phyloP scores from a whole-genome alignment of 2,329 filamentous ascomycete genomes.

The Aspergillus sp. region DNA sequence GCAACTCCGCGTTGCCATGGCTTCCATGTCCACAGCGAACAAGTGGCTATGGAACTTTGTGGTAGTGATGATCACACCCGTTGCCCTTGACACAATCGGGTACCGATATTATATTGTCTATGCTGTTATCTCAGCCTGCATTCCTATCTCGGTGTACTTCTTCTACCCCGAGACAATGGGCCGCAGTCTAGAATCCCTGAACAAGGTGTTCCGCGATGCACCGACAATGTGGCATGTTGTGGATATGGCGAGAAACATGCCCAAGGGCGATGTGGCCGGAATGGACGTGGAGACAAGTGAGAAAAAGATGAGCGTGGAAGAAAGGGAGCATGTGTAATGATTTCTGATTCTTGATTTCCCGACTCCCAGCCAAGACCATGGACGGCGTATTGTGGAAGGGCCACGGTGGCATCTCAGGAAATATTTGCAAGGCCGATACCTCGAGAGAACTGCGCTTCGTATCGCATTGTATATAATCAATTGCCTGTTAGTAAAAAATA shows the following conservation, averaged over 20 bases:
- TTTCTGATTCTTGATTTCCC: not conserved
- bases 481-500: no score
- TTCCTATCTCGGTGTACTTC: conserved; percentile 18
- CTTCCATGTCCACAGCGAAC: conserved; percentile 6
- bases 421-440: no score
- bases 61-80: conserved; percentile 22
- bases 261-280: conserved; percentile 2
- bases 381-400: no score
- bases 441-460: no score
- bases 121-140: conserved; percentile 15
- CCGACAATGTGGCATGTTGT: conserved; percentile 11
- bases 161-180: conserved; percentile 24
- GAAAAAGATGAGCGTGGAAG: not conserved
- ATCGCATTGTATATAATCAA: no score
- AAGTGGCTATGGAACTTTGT: conserved; percentile 19
- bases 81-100: conserved; percentile 18
- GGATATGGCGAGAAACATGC: conserved; percentile 3
- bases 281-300: not conserved
- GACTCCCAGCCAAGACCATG: no score
- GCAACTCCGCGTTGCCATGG: conserved; percentile 15
- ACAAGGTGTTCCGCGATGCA: conserved; percentile 21
- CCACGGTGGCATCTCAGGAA: no score
- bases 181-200: conserved; percentile 18
- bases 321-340: not conserved
- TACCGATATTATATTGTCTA: conserved; percentile 22